phyloP scores from a whole-genome alignment of 306 rosid genomes.

The Dalbergia cochinchinensis region DNA sequence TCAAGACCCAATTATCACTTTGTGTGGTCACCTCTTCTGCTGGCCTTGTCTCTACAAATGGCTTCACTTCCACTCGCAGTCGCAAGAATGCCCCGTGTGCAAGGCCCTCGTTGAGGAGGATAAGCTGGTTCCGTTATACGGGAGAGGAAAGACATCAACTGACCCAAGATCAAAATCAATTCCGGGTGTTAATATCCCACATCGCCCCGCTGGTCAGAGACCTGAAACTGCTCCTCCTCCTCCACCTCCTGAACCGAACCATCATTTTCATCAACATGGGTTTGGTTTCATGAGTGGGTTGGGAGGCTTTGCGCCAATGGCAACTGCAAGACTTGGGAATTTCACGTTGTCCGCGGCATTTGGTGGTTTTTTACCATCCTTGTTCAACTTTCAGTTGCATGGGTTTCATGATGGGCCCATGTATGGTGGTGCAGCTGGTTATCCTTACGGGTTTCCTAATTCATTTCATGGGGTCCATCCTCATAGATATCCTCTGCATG shows the following conservation, averaged over 20 bases:
- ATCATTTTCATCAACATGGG: conserved; percentile 69
- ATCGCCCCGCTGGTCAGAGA: conserved; percentile 85
- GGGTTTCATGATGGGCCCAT: conserved; percentile 71
- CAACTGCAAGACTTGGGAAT: conserved; percentile 83
- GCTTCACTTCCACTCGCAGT: conserved; percentile 81
- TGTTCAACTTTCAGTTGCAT: conserved; percentile 76
- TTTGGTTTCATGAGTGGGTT: conserved; percentile 79
- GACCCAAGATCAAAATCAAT: conserved; percentile 86
- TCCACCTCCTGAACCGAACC: conserved; percentile 65
- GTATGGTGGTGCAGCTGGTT: conserved; percentile 64
- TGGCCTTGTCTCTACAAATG: conserved; percentile 96
- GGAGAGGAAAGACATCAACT: conserved; percentile 83
- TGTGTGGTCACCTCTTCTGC: conserved; percentile 93
- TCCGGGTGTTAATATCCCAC: conserved; percentile 72
- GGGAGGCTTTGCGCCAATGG: conserved; percentile 78
- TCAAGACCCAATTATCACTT: conserved; percentile 86
- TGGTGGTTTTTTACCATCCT: conserved; percentile 79
- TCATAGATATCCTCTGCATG: conserved; percentile 61
- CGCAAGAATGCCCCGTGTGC: conserved; percentile 85
- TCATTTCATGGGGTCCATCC: conserved; percentile 66
- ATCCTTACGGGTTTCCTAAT: conserved; percentile 70
- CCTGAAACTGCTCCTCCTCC: conserved; percentile 88
- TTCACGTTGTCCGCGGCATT: conserved; percentile 80
- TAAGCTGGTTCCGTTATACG: conserved; percentile 85
- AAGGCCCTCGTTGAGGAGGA: conserved; percentile 87